Evolutionary conservation across 2,329 filamentous ascomycete species (phyloP), one percentile per base, ranked within the genome.

Genomic region (Verticillium longisporum): DNA sequence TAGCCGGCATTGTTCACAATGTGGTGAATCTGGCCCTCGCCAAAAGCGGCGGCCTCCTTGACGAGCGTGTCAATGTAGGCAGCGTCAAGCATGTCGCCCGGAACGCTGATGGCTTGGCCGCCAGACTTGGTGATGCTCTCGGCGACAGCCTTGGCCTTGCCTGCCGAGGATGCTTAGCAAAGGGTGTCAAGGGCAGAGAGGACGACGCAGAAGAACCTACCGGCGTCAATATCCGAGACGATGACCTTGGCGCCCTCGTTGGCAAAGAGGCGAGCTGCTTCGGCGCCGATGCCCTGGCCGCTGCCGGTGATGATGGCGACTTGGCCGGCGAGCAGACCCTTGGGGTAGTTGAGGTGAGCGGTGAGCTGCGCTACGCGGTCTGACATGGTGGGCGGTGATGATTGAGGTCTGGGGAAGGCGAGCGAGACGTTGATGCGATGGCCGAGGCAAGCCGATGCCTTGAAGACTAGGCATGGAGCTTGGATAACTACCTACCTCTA

Each of bases 1-100:
- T 91, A 96, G 53, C 91, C 92, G 0, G 92, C 92, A 73, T 96
- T 96, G 76, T 96, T 96, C 62, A 96, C 90, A 61, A 96, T 88
- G 72, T 95, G 89, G 74, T 96, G 89, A 64, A 97, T 92, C 80
- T 96, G 96, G 70, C 91, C 92, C 65, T 83, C 79, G 62, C 92
- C 92, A 71, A 96, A 96, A 56, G 88, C 88, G 1, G 90, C 92
- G 0, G 91, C 83, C 70, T 87, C 85, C 71, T 87, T 80, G 32
- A 96, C 86, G n/a, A 96, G 83, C 10, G 80, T 77, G 63, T 85
- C 81, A 71, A 93, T 82, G 74, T 95, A 94, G 21, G 80, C 77
- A 56, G 85, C 79, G 71, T 91, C 83, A 26, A 92, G 82, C 71
- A 96, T 84, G 70, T 96, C 91, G 62, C 92, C 92, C 0, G 86